Base-by-base conservation (phyloP, 139 green algal genomes). In the Zygnema circumcarinatum region DNA sequence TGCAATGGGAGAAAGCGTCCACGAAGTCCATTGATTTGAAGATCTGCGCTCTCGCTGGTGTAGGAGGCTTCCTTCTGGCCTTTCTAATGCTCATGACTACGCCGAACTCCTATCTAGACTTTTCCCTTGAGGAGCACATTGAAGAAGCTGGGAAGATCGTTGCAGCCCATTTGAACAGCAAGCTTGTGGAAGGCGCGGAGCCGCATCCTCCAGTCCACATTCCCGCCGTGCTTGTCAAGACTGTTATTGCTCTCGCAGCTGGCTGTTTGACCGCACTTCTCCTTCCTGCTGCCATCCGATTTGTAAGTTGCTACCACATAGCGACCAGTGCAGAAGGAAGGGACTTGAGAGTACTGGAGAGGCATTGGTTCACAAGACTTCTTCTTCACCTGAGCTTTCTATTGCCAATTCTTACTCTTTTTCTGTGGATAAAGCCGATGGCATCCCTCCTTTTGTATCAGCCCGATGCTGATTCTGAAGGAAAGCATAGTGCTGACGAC, bases 341-440 rank as follows among this genome's bases (percentile, higher is more conserved):
- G 11, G 69, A 78, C 16, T 22, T 78, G 11, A 41, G 11, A 3
- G 16, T 78, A 25, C 11, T 78, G 11, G 7, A 16, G 11, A 7
- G 69, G 11, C 35, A 41, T 41, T 41, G 35, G 69, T 25, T 41
- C 11, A 16, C 16, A 7, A 3, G 69, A 22, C 16, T 78, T 41
- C 69, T 78, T 39, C 69, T 78, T 16, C 69, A 78, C 16, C 69
- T 78, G 11, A 78, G 36, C 69, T 38, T 78, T 3, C 7, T 78
- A 22, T 41, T 78, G 35, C 69, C 69, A 11, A 78, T 78, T 25
- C 3, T 78, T 25, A 41, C 36, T 39, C 69, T 78, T 41, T 41
- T 7, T 41, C 69, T 78, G 7, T 78, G 69, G 69, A 78, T 78
- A 39, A 39, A 39, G 11, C 69, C 69, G 11, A 78, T 78, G 69